Conservation (phyloP, 257 asterid genomes). For the Buddleja alternifolia region DNA sequence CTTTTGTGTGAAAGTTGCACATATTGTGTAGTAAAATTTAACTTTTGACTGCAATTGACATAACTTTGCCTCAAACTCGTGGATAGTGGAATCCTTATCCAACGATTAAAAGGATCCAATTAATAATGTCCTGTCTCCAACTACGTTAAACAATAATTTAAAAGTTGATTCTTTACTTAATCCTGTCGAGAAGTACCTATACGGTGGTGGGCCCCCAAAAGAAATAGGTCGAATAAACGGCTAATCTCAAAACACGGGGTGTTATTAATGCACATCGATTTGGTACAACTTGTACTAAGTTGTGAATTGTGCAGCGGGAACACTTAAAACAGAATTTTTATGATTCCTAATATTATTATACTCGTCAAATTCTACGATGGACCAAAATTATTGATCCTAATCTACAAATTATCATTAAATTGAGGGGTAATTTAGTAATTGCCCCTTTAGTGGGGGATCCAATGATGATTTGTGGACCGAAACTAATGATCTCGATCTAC, state of each 20-base stretch:
- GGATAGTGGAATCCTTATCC: conserved; percentile 23
- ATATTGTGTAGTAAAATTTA: conserved; percentile 6
- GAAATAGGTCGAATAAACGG: not conserved
- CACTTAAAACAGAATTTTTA: no score
- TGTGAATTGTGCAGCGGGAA: no score
- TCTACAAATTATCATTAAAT: no score
- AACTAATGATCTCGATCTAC: no score
- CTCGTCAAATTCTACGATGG: no score
- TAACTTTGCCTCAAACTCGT: conserved; percentile 26
- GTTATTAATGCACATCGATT: not conserved
- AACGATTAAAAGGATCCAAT: conserved; percentile 37
- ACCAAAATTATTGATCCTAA: no score
- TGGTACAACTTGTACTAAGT: no score
- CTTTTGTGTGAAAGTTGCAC: conserved; percentile 19
- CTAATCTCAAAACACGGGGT: conserved; percentile 23
- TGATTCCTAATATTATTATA: no score
- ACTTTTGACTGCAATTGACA: conserved; percentile 31
- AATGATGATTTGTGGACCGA: no score
- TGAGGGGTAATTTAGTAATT: no score
- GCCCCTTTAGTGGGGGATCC: no score
- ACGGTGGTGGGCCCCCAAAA: conserved; percentile 33
- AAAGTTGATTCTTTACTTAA: not conserved
- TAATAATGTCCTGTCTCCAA: not conserved
- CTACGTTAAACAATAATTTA: not conserved
- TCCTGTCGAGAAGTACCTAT: not conserved